Base-by-base conservation (phyloP, 106 monocot species). In the Phalaenopsis equestris region DNA sequence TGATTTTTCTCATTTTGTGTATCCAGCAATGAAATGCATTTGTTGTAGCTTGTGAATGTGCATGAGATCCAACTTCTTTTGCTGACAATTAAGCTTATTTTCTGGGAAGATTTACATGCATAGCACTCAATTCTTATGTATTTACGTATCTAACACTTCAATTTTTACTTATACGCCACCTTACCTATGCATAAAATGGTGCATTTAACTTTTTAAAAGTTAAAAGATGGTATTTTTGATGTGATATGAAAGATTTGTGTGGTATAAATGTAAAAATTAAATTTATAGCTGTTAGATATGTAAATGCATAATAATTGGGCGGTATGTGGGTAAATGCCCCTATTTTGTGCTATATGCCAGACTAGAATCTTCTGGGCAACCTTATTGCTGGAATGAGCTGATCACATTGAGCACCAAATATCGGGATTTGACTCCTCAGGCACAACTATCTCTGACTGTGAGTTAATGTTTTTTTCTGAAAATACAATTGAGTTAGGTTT, bases 401-500 rank as follows among this genome's bases (percentile, higher is more conserved):
- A 87, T 98, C 57, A 98, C 91, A 18, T 58, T 98, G 49, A 94
- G 88, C 80, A 86, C 94, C 21, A 98, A 98, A 74, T 98, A 98
- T 83, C 81, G 98, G n/a, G 98, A 98, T 78, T 83, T 98, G 47
- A 98, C 98, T 73, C 87, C 92, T 46, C 87, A 84, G 55, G 85
- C 98, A 18, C 98, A 94, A 77, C 92, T 98, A 78, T 86, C 88
- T 47, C 77, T 98, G 37, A 98, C 98, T 36, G 98, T 98, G 86
- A 86, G 89, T 81, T 72, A 56, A 43, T 65, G 10, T 79, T 39
- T 9, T 45, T 36, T 45, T 36, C 18, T 83, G 12, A 24, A 67
- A 45, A 18, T 3, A 75, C 2, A 41, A 6, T 24, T 45, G 43
- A 23, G 24, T 30, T 67, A 2, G 21, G 8, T 67, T n/a, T 24